phyloP scores from a whole-genome alignment of 2,329 filamentous ascomycete species.

The Fusarium sp. region DNA sequence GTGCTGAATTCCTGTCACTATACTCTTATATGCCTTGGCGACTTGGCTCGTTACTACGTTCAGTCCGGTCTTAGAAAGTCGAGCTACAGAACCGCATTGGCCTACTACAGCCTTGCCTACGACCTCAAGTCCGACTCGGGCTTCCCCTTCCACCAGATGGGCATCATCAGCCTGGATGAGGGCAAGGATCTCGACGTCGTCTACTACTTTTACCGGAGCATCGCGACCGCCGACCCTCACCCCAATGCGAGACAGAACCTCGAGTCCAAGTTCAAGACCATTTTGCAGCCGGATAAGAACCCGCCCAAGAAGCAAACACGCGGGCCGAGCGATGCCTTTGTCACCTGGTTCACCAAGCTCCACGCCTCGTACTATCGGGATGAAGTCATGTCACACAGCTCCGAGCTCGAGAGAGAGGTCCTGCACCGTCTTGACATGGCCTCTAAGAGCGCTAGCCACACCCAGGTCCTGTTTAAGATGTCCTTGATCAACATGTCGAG shows the following conservation, averaged over 20 bases:
- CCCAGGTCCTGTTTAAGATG: slow-evolving; percentile 79
- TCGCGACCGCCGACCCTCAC: slow-evolving; percentile 80
- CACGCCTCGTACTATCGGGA: slow-evolving; percentile 88
- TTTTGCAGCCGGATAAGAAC: slow-evolving; percentile 54
- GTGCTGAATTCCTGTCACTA: slow-evolving; percentile 83
- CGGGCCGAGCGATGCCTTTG: slow-evolving; percentile 70
- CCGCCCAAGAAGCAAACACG: slow-evolving; percentile 44
- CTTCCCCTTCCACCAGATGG: slow-evolving; percentile 89
- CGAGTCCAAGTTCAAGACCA: slow-evolving; percentile 77
- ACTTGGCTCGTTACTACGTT: slow-evolving; percentile 87
- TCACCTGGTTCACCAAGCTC: slow-evolving; percentile 86
- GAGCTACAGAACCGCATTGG: slow-evolving; percentile 82
- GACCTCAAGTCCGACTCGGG: slow-evolving; percentile 84
- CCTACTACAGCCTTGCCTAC: slow-evolving; percentile 86
- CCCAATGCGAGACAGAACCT: slow-evolving; percentile 81
- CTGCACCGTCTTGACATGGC: slow-evolving; percentile 81
- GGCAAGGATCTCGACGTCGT: slow-evolving; percentile 85
- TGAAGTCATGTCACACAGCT: slow-evolving; percentile 77
- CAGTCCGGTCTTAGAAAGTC: slow-evolving; percentile 79
- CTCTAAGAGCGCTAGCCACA: slow-evolving; percentile 75
- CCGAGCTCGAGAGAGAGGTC: slow-evolving; percentile 88
- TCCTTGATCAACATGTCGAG: slow-evolving; percentile 88
- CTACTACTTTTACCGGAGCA: slow-evolving; percentile 89
- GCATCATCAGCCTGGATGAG: slow-evolving; percentile 83
- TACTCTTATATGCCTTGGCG: slow-evolving; percentile 87